phyloP scores from a whole-genome alignment of 208 protist genomes.

The Crithidia sp. region DNA sequence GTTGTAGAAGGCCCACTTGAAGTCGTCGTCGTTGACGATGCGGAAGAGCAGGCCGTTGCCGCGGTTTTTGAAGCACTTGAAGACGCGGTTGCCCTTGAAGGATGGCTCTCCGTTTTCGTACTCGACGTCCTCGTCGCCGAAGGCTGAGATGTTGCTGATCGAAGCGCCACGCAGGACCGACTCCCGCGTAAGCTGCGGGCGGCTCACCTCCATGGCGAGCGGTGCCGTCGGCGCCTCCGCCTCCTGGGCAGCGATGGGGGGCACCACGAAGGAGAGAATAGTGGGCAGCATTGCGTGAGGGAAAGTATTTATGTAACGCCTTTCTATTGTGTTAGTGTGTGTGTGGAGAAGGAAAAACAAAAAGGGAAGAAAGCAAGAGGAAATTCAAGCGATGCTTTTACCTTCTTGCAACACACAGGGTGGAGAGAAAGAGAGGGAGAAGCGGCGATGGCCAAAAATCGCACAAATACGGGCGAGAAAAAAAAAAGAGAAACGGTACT shows the following conservation, averaged over 20 bases:
- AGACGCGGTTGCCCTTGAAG: slow-evolving; percentile 51
- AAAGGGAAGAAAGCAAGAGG: no score
- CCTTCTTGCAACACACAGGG: no score
- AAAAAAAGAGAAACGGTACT: no score
- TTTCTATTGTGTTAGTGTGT: no score
- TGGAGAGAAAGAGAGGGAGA: no score
- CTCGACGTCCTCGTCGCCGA: slow-evolving; percentile 31
- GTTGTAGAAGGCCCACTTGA: slow-evolving; percentile 87
- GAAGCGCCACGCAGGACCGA: background rate
- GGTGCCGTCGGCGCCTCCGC: background rate
- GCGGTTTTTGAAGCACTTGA: slow-evolving; percentile 79
- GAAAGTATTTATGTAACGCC: no score
- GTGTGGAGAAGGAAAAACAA: background rate
- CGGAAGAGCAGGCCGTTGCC: slow-evolving; percentile 86
- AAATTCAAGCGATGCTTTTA: no score
- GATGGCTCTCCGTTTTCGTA: slow-evolving; percentile 64
- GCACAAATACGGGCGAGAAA: no score
- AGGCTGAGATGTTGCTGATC: background rate
- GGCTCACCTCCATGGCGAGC: background rate
- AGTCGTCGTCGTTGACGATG: slow-evolving; percentile 73
- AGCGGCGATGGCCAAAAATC: no score
- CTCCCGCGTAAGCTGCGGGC: background rate
- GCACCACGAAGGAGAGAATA: background rate
- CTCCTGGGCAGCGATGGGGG: background rate
- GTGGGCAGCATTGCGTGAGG: background rate